These are phyloP conservation scores for Trypanosomatidae sp. DNA, from an alignment of 208 protist genomes.

Conservation along the genomic window DNA sequence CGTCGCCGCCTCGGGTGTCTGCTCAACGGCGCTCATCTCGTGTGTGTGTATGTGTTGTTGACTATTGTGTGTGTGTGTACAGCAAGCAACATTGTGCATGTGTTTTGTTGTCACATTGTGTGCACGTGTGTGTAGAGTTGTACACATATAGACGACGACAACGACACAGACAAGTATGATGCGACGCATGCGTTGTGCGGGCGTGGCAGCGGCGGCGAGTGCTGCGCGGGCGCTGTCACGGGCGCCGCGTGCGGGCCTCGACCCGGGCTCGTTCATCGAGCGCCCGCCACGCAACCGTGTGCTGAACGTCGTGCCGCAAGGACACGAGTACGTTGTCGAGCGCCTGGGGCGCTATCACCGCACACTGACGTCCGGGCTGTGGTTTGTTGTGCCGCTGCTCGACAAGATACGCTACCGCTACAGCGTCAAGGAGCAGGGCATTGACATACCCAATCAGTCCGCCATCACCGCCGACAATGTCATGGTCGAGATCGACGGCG, in stretches of 20 bases:
- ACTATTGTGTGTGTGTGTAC: too few species aligned
- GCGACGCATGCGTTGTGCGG: too few species aligned
- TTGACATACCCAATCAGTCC: constrained; percentile 86
- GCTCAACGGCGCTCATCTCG: too few species aligned
- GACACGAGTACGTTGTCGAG: constrained; percentile 91
- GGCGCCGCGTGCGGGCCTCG: constrained; percentile 13
- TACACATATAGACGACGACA: not conserved
- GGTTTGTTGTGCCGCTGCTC: constrained; percentile 87
- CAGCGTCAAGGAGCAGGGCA: constrained; percentile 88
- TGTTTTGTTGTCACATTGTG: not conserved
- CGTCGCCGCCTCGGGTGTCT: too few species aligned
- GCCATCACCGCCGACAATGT: constrained; percentile 95
- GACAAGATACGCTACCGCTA: constrained; percentile 93
- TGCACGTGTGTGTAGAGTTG: too few species aligned
- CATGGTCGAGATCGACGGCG: constrained; percentile 92
- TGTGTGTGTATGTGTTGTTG: too few species aligned
- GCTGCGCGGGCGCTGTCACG: too few species aligned
- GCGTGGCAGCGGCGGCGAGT: too few species aligned
- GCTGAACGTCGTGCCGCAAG: constrained; percentile 92
- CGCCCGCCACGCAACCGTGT: constrained; percentile 54
- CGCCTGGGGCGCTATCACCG: constrained; percentile 88
- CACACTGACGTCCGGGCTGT: constrained; percentile 85
- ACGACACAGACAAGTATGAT: not conserved
- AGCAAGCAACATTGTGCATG: not conserved
- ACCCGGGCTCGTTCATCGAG: constrained; percentile 53